A percentile compares a stretch with the other conserved stretches of the same genome.
These are phyloP conservation scores for Breviolum minutum DNA, from an alignment of 73 alveolate genomes.

Conservation along the genomic window DNA sequence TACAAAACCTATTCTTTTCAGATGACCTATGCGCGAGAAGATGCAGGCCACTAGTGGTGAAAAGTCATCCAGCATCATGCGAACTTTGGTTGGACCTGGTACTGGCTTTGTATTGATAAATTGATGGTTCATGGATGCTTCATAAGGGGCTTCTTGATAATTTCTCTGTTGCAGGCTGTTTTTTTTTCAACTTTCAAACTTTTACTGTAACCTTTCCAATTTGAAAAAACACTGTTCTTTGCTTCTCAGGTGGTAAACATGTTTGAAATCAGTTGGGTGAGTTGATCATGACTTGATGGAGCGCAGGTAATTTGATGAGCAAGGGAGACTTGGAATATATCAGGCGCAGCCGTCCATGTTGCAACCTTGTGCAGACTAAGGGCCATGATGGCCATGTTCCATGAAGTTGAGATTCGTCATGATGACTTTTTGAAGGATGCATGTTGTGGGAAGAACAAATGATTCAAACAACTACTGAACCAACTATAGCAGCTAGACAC, in stretches of 20 bases:
- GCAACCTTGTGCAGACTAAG: neutral
- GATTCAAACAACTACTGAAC: neutral
- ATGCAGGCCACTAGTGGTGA: neutral
- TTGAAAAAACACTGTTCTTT: neutral
- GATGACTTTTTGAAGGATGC: neutral
- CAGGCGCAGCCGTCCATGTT: neutral
- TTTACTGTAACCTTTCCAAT: neutral
- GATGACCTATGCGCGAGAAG: slow-evolving; percentile 21
- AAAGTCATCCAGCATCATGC: too few relatives aligned
- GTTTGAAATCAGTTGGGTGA: neutral
- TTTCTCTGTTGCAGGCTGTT: neutral
- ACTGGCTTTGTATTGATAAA: too few relatives aligned
- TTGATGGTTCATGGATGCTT: too few relatives aligned
- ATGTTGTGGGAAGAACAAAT: neutral
- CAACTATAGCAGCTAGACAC: neutral
- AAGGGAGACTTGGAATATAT: neutral
- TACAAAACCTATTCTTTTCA: neutral
- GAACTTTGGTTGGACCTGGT: too few relatives aligned
- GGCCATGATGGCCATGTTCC: too few relatives aligned
- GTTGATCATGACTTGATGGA: too few relatives aligned
- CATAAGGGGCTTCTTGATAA: neutral
- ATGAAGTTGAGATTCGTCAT: neutral
- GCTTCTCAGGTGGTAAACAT: neutral
- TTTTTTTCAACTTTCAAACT: neutral
- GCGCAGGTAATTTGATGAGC: slow-evolving; percentile 31